Evolutionary conservation across 2,329 filamentous ascomycete genomes (phyloP).

Genomic region (Alternaria viburni): DNA sequence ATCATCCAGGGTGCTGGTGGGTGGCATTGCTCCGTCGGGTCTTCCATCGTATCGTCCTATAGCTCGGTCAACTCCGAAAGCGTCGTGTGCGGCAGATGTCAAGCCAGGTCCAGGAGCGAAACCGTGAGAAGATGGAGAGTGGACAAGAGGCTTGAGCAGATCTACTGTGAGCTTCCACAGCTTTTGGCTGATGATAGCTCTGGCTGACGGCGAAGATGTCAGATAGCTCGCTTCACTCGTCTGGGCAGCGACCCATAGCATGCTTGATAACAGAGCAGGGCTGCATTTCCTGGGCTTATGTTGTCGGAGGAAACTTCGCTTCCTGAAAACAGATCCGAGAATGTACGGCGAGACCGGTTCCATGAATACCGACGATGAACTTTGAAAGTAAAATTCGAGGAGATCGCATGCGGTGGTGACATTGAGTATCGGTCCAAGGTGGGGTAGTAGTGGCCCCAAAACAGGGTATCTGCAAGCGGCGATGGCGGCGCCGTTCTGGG

Average conservation of each 20-base stretch:
- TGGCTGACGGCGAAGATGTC: conserved; percentile 79
- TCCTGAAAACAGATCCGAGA: conserved; percentile 85
- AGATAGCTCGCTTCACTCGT: conserved; percentile 87
- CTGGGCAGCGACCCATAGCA: conserved; percentile 94
- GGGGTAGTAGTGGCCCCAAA: conserved; percentile 79
- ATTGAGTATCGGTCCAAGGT: conserved; percentile 80
- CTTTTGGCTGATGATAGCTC: conserved; percentile 85
- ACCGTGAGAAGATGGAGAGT: conserved; percentile 67
- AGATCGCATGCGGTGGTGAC: conserved; percentile 84
- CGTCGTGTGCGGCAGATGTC: conserved; percentile 78
- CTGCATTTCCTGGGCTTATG: conserved; percentile 82
- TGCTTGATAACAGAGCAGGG: conserved; percentile 85
- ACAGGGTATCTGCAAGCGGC: conserved; percentile 73
- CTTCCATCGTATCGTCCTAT: conserved; percentile 54
- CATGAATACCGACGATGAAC: conserved; percentile 83
- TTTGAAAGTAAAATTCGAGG: conserved; percentile 88
- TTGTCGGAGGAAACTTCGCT: conserved; percentile 83
- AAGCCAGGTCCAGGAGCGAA: conserved; percentile 62
- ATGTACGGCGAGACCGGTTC: conserved; percentile 91
- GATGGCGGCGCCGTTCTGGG: conserved; percentile 33
- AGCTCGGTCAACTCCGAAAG: conserved; percentile 75
- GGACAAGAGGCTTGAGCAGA: conserved; percentile 85
- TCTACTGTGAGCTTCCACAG: conserved; percentile 84
- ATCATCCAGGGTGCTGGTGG: conserved; percentile 78
- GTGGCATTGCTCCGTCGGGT: conserved; percentile 54